A percentile compares a stretch with the other conserved stretches of the same genome.
These are phyloP conservation scores for Cadophora gregata DNA, from an alignment of 2,329 filamentous ascomycete genomes.

Conservation along the genomic window DNA sequence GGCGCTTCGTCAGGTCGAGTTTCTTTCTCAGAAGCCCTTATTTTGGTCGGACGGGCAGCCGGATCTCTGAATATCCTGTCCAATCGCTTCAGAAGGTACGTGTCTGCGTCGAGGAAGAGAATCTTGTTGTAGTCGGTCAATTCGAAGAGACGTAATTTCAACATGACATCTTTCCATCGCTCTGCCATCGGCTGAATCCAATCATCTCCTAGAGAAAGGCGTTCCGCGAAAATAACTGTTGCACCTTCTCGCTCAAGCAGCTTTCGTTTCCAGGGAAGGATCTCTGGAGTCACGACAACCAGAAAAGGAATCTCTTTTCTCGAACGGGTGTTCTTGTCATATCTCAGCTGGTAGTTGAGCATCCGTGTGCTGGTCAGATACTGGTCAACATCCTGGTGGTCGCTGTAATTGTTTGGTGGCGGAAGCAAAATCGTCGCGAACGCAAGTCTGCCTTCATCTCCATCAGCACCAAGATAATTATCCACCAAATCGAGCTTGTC, in stretches of 20 bases:
- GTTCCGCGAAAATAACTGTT: constrained; percentile 43
- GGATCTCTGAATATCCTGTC: constrained; percentile 46
- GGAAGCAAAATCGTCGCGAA: constrained; percentile 19
- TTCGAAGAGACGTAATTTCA: constrained; percentile 47
- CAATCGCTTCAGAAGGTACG: constrained; percentile 41
- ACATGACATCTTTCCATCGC: constrained; percentile 38
- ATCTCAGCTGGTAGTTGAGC: constrained; percentile 47
- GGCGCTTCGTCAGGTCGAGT: constrained; percentile 41
- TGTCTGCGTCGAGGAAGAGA: constrained; percentile 48
- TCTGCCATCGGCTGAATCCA: constrained; percentile 43
- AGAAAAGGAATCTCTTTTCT: constrained; percentile 44
- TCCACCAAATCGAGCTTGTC: constrained; percentile 4
- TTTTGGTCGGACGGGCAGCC: constrained; percentile 14
- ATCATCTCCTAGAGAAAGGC: constrained; percentile 32
- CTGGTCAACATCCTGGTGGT: constrained; percentile 14
- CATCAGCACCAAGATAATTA: constrained; percentile 1
- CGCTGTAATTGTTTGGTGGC: background rate
- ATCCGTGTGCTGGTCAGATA: constrained; percentile 47
- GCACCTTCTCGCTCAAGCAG: constrained; percentile 46
- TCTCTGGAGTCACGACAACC: constrained; percentile 43
- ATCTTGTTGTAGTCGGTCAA: constrained; percentile 45
- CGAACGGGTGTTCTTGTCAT: constrained; percentile 42
- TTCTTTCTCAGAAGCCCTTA: constrained; percentile 12
- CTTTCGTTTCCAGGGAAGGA: constrained; percentile 37
- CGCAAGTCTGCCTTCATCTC: constrained; percentile 3